Conservation (phyloP, 768 basidiomycete genomes). For the Kwoniella dejecticola region DNA sequence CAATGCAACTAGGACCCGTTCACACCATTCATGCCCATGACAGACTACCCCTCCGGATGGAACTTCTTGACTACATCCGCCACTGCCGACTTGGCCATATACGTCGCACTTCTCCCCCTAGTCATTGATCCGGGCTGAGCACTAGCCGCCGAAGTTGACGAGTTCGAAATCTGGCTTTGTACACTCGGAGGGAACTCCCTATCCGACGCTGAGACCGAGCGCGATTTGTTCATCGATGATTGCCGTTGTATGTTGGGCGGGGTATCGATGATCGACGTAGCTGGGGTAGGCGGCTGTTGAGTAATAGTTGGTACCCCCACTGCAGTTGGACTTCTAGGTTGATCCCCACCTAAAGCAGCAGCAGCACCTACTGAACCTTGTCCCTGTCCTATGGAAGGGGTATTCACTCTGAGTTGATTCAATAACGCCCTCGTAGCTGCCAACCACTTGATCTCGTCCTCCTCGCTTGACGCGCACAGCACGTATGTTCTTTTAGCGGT, state of each 20-base stretch:
- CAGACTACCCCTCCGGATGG: slow-evolving; percentile 30
- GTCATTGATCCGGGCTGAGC: slow-evolving; percentile 6
- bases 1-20: too few species aligned
- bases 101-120: slow-evolving; percentile 53
- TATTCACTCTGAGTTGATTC: slow-evolving; percentile 56
- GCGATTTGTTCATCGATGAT: not conserved
- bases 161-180: not conserved
- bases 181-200: not conserved
- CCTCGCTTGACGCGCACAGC: slow-evolving; percentile 91
- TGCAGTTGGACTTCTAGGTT: slow-evolving; percentile 1
- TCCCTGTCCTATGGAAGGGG: slow-evolving; percentile 4
- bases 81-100: slow-evolving; percentile 55
- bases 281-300: slow-evolving; percentile 37
- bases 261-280: not conserved
- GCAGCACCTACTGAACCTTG: not conserved
- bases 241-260: not conserved
- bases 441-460: slow-evolving; percentile 98
- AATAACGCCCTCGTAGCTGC: slow-evolving; percentile 91
- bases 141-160: not conserved
- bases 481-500: slow-evolving; percentile 87
- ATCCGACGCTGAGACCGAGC: not conserved
- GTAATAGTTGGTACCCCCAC: slow-evolving; percentile 23
- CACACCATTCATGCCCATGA: not conserved
- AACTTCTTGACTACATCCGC: slow-evolving; percentile 55
- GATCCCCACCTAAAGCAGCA: not conserved